Evolutionary conservation across 1,139 yeast genomes (phyloP).

Genomic region (Arxiozyma slooffiae): DNA sequence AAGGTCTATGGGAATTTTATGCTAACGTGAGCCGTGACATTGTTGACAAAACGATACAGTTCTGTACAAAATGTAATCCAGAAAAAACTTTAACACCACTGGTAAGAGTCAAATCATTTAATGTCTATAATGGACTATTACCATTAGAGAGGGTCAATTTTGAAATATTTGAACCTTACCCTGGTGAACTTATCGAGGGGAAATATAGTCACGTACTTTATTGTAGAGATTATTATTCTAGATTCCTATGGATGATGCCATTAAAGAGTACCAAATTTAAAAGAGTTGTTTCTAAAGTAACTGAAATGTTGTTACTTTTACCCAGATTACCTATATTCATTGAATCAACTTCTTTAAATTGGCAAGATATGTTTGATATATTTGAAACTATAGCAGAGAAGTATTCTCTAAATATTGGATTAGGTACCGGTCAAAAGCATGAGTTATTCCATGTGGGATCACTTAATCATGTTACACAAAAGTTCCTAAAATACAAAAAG

Average conservation of each 20-base stretch:
- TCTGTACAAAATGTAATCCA: constrained; percentile 26
- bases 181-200: constrained; percentile 18
- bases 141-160: constrained; percentile 28
- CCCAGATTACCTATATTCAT: constrained; percentile 25
- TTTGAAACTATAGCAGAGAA: constrained; percentile 20
- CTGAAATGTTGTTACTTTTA: constrained; percentile 17
- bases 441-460: constrained; percentile 17
- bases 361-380: constrained; percentile 25
- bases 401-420: constrained; percentile 22
- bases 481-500: constrained; percentile 12
- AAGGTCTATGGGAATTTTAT: constrained; percentile 15
- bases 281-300: constrained; percentile 14
- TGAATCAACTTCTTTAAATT: constrained; percentile 24
- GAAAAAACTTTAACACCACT: constrained; percentile 10
- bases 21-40: constrained; percentile 24
- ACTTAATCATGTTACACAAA: constrained; percentile 12
- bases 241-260: constrained; percentile 27
- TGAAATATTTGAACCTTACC: constrained; percentile 24
- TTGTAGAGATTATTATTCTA: constrained; percentile 25
- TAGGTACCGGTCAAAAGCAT: constrained; percentile 19
- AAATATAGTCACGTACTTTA: constrained; percentile 24
- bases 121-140: constrained; percentile 16
- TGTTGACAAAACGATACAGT: constrained; percentile 15
- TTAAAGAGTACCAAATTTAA: constrained; percentile 20
- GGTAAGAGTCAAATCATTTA: constrained; percentile 14